Percentiles rank a stretch among this genome's conserved stretches.
These are phyloP conservation scores for Wallacemonas sp. DNA, from an alignment of 208 protist genomes.

Conservation along the genomic window DNA sequence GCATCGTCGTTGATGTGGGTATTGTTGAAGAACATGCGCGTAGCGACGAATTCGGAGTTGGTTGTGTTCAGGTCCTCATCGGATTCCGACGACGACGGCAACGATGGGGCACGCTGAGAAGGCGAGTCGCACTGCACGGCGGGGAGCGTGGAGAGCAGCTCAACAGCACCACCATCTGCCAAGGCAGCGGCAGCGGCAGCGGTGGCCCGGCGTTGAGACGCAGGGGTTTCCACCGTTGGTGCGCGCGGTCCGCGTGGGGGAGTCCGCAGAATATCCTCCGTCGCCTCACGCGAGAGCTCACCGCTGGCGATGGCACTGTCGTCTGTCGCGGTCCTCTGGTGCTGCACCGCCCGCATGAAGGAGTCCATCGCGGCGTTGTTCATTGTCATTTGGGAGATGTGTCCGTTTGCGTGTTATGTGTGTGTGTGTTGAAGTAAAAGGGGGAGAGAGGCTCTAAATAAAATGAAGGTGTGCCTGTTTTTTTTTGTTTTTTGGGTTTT, in stretches of 20 bases:
- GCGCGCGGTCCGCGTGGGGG: slow-evolving; percentile 2
- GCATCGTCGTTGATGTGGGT: neutral
- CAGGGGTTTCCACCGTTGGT: neutral
- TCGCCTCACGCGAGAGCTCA: neutral
- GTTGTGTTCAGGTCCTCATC: slow-evolving; percentile 15
- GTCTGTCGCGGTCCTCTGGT: neutral
- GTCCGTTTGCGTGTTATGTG: too few relatives aligned
- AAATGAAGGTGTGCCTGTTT: neutral
- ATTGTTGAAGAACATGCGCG: slow-evolving; percentile 12
- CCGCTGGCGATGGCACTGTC: neutral
- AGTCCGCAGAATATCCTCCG: neutral
- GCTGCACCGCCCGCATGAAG: slow-evolving; percentile 1
- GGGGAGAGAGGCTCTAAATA: neutral
- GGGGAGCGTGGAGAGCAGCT: too few relatives aligned
- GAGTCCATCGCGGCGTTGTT: neutral
- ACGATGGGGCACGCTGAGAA: neutral
- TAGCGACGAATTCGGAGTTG: slow-evolving; percentile 1
- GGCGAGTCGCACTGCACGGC: neutral
- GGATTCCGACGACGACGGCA: neutral
- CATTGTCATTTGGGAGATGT: too few relatives aligned
- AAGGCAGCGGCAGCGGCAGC: too few relatives aligned
- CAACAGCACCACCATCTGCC: too few relatives aligned
- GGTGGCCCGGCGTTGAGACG: neutral
- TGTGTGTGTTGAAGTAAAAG: neutral
- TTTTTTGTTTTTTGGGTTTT: neutral